Conservation (phyloP, 495 filamentous ascomycete genomes). For the Umbilicaria muhlenbergii region DNA sequence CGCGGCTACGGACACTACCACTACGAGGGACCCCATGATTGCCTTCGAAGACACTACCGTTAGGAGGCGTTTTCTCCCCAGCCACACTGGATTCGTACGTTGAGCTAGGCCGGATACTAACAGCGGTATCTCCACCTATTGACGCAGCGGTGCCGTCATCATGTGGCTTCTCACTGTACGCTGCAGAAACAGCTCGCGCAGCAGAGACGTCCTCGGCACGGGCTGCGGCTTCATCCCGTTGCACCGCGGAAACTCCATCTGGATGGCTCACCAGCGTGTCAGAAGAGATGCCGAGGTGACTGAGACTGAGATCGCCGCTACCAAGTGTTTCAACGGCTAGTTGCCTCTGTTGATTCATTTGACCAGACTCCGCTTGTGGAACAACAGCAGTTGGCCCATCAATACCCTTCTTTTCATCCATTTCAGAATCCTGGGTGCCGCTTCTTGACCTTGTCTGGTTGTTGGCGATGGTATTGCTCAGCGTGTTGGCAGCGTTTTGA, state of each 20-base stretch:
- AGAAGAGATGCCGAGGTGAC: conserved; percentile 56
- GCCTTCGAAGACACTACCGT: conserved; percentile 52
- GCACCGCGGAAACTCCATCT: conserved; percentile 16
- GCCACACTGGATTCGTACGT: conserved; percentile 20
- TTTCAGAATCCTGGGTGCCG: conserved; percentile 13
- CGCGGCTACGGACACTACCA: conserved; percentile 69
- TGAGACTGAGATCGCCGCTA: conserved; percentile 72
- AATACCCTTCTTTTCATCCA: conserved; percentile 15
- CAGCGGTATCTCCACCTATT: conserved; percentile 16
- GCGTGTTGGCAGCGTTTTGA: conserved; percentile 78
- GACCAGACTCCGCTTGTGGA: conserved; percentile 16
- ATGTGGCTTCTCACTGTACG: conserved; percentile 36
- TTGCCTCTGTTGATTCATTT: conserved; percentile 39
- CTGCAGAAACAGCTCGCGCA: conserved; percentile 42
- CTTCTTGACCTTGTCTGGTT: conserved; percentile 27
- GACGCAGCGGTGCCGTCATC: conserved; percentile 14
- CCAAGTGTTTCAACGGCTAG: conserved; percentile 82
- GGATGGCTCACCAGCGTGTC: conserved; percentile 21
- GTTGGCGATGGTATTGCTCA: conserved; percentile 68
- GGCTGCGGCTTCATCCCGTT: conserved; percentile 36
- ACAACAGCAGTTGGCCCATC: conserved; percentile 9
- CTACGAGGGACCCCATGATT: conserved; percentile 51
- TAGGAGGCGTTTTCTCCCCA: conserved; percentile 47
- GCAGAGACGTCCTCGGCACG: conserved; percentile 41
- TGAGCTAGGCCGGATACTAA: conserved; percentile 20